Conservation (phyloP, 2,329 filamentous ascomycete species). For the Aspergillus phoenicis region DNA sequence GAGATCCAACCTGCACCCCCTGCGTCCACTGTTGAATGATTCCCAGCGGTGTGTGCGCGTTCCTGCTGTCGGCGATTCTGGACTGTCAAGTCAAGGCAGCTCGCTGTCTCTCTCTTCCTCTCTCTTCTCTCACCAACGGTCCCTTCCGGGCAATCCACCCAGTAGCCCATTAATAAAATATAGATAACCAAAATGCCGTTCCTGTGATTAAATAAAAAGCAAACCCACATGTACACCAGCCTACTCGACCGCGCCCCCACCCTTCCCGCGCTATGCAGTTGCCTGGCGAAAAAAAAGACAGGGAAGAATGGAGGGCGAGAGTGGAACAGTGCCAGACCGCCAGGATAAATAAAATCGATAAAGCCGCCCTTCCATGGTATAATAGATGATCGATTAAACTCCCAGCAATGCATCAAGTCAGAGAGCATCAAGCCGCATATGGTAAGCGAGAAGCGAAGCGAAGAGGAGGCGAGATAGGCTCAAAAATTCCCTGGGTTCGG, state of each 20-base stretch:
- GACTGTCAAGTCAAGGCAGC: neutral
- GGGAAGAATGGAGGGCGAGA: slow-evolving; percentile 4
- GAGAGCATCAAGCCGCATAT: slow-evolving; percentile 18
- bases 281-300: neutral
- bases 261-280: neutral
- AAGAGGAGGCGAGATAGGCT: slow-evolving; percentile 9
- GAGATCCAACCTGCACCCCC: slow-evolving; percentile 10
- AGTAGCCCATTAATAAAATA: slow-evolving; percentile 11
- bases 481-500: slow-evolving; percentile 12
- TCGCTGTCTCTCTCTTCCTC: neutral
- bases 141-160: slow-evolving; percentile 1
- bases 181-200: slow-evolving; percentile 8
- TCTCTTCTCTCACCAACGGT: neutral
- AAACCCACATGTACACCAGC: slow-evolving; percentile 2
- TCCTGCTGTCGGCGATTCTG: neutral
- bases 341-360: slow-evolving; percentile 19
- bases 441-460: slow-evolving; percentile 16
- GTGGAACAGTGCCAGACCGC: slow-evolving; percentile 14
- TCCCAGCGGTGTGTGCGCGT: slow-evolving; percentile 5
- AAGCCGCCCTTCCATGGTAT: slow-evolving; percentile 30
- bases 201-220: neutral
- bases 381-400: slow-evolving; percentile 29
- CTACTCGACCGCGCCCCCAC: neutral
- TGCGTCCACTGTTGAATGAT: slow-evolving; percentile 11
- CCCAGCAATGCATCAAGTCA: slow-evolving; percentile 35